phyloP scores from a whole-genome alignment of 2,329 filamentous ascomycete species.

The Exophiala sp. region DNA sequence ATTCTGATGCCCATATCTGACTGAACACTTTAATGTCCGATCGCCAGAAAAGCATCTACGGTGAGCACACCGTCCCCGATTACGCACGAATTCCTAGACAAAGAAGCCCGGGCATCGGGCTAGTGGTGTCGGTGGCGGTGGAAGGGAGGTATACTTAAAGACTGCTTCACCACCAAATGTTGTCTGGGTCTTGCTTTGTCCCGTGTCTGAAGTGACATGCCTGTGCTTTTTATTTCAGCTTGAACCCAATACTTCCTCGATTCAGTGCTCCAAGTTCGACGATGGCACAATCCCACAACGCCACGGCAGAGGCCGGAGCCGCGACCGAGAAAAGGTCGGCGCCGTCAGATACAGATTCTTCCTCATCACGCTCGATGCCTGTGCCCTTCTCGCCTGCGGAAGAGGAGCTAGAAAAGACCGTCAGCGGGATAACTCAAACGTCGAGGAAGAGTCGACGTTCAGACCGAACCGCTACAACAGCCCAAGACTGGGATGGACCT shows the following conservation, averaged over 20 bases:
- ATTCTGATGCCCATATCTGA: too few species aligned
- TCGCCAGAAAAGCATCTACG: not conserved
- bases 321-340: conserved; percentile 7
- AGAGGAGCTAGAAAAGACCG: conserved; percentile 20
- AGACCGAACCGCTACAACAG: conserved; percentile 12
- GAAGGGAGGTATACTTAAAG: not conserved
- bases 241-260: not conserved
- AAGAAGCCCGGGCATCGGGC: too few species aligned
- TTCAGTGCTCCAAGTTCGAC: not conserved
- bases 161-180: too few species aligned
- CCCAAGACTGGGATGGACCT: conserved; percentile 51
- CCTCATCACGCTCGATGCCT: conserved; percentile 8
- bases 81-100: too few species aligned
- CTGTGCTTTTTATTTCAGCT: too few species aligned
- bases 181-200: too few species aligned
- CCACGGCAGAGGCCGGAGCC: not conserved
- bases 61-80: not conserved
- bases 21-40: not conserved
- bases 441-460: conserved; percentile 11
- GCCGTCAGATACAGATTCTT: conserved; percentile 5
- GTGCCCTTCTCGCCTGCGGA: conserved; percentile 3
- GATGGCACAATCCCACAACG: conserved; percentile 7
- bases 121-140: too few species aligned
- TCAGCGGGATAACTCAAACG: conserved; percentile 9
- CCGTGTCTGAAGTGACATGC: too few species aligned